Evolutionary conservation across 805 yeast species (phyloP), one percentile per base, ranked within the genome.

Genomic region (Sugiyamaella smithiae): DNA sequence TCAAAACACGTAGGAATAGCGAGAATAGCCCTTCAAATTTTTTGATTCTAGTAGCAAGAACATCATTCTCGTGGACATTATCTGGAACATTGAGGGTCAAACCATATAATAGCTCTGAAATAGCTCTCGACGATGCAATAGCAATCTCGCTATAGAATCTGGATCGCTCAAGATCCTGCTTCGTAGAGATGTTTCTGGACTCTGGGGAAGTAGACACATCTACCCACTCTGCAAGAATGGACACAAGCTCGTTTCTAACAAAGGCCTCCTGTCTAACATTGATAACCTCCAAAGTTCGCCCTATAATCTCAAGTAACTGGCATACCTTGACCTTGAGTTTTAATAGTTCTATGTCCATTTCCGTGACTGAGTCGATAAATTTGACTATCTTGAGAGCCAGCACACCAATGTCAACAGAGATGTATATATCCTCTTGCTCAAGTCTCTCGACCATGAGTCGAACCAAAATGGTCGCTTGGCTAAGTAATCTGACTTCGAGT

Each of bases 21-120:
- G 77, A 68, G 54, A 77, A 77, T 52, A 73, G 74, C 51, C 69
- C 70, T 8, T 71, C 70, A 57, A 77, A 77, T 5, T 70, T 70
- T 29, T 69, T 60, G 40, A 75, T 71, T 55, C 74, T 74, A 33
- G 56, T 49, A 9, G 53, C 40, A 6, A 52, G 22, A 8, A 48
- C 42, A 64, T 69, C 58, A 65, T 71, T 20, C 61, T 65, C 49
- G 16, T 52, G 55, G 6, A 43, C 40, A 8, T 38, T 32, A 17
- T 54, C 61, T 57, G 58, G 48, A 11, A 49, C 53, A 5, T 55
- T 55, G 14, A 58, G 48, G 7, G 52, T 35, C 24, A 58, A 33
- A 6, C 56, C 55, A 14, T 59, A 50, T 28, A 56, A 42, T 19
- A 59, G 22, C 17, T 41, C 43, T 7, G 53, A 29, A 11, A 56